Evolutionary conservation across 2,329 filamentous ascomycete species (phyloP).

Genomic region (Endocalyx cinctus): DNA sequence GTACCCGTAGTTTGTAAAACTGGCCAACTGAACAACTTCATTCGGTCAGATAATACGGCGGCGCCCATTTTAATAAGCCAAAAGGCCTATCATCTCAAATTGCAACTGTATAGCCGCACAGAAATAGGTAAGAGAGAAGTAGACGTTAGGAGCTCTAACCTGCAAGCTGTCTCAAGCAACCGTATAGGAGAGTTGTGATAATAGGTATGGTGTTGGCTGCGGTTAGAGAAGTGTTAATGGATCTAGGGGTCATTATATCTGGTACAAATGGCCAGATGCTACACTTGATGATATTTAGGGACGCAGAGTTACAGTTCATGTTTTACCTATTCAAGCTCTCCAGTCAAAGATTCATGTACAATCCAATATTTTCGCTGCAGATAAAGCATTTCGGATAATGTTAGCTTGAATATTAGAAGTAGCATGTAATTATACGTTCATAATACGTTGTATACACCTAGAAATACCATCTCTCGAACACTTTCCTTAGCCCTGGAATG

Average conservation of each 20-base stretch:
- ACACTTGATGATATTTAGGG: too few relatives aligned
- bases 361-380: conserved; percentile 19
- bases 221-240: conserved; percentile 26
- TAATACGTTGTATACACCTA: conserved; percentile 26
- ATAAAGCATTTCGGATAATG: conserved; percentile 22
- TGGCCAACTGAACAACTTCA: neutral
- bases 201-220: conserved; percentile 22
- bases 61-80: conserved; percentile 20
- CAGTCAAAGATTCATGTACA: conserved; percentile 22
- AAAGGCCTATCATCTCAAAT: conserved; percentile 22
- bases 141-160: conserved; percentile 18
- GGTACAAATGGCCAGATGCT: neutral
- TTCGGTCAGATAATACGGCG: conserved; percentile 20
- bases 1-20: neutral
- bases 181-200: conserved; percentile 21
- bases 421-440: conserved; percentile 11
- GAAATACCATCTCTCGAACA: conserved; percentile 28
- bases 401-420: neutral
- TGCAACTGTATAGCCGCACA: conserved; percentile 20
- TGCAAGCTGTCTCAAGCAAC: conserved; percentile 24
- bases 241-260: conserved; percentile 25
- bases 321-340: conserved; percentile 13
- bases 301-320: too few relatives aligned
- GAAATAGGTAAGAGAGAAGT: conserved; percentile 21
- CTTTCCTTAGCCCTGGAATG: conserved; percentile 14